Conservation (phyloP, 768 basidiomycete species). For the Mycena vulgaris region DNA sequence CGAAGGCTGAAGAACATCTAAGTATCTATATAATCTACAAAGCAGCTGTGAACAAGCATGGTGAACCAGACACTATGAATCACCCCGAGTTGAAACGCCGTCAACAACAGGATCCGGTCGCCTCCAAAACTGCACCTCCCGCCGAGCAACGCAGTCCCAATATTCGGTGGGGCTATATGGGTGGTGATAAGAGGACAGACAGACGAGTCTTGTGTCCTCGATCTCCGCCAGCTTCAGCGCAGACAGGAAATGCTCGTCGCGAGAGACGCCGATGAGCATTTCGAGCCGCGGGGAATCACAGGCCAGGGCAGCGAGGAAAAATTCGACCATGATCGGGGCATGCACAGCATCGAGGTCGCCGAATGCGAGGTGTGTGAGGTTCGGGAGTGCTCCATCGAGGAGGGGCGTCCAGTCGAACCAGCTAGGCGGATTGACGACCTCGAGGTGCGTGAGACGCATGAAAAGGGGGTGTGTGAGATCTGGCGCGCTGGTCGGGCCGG, state of each 20-base stretch:
- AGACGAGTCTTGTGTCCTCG: slow-evolving; percentile 45
- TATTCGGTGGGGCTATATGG: slow-evolving; percentile 40
- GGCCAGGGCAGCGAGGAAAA: slow-evolving; percentile 41
- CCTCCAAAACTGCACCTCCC: slow-evolving; percentile 50
- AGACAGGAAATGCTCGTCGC: slow-evolving; percentile 37
- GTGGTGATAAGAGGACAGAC: slow-evolving; percentile 46
- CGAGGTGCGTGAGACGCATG: slow-evolving; percentile 36
- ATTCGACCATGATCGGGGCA: slow-evolving; percentile 38
- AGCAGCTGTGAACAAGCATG: background rate
- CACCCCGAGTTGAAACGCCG: background rate
- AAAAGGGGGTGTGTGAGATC: slow-evolving; percentile 32
- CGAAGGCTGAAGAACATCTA: too few relatives aligned
- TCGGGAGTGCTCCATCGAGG: slow-evolving; percentile 40
- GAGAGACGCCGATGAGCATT: slow-evolving; percentile 46
- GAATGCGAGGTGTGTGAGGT: slow-evolving; percentile 51
- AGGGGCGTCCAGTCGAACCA: slow-evolving; percentile 48
- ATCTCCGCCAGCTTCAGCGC: slow-evolving; percentile 37
- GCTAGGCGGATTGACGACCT: slow-evolving; percentile 42
- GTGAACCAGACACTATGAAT: background rate
- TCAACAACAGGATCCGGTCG: background rate
- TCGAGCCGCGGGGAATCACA: slow-evolving; percentile 37
- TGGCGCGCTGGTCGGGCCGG: background rate
- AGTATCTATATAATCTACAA: background rate
- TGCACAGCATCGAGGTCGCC: slow-evolving; percentile 42
- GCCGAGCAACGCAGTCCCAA: slow-evolving; percentile 45